Percentiles rank a stretch among this genome's conserved stretches.
phyloP scores from a whole-genome alignment of 108 stramenopile species.

The Cyclotella kingstonii region DNA sequence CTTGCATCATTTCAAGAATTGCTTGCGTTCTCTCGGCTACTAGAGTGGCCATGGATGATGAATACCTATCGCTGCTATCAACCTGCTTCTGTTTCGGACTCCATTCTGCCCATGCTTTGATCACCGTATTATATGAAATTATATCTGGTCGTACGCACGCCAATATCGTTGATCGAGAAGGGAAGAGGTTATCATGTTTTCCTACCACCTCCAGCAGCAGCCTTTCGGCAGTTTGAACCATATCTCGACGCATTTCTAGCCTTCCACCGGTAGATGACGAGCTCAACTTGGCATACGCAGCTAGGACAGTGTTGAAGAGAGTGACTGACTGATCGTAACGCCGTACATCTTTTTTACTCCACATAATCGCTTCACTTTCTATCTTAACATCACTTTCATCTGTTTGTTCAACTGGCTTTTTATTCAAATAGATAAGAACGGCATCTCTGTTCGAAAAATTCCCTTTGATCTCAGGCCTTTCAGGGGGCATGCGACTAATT shows the following conservation, averaged over 20 bases:
- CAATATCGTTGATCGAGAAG: slow-evolving; percentile 23
- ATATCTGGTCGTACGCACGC: slow-evolving; percentile 29
- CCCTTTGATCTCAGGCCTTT: background rate
- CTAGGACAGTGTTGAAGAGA: slow-evolving; percentile 34
- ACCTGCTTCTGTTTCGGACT: slow-evolving; percentile 1
- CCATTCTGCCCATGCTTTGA: slow-evolving; percentile 35
- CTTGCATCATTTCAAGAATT: slow-evolving; percentile 39
- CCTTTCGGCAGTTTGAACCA: slow-evolving; percentile 32
- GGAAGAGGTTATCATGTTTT: slow-evolving; percentile 1
- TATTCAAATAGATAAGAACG: background rate
- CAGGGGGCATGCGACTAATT: background rate
- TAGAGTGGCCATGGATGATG: slow-evolving; percentile 7
- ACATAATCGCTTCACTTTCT: too few species aligned
- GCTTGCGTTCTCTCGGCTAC: slow-evolving; percentile 25
- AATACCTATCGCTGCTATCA: slow-evolving; percentile 1
- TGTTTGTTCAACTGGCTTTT: too few species aligned
- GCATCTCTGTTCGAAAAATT: background rate
- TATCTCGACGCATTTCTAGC: slow-evolving; percentile 22
- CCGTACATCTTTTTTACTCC: slow-evolving; percentile 34
- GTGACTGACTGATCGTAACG: slow-evolving; percentile 31
- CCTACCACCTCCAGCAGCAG: slow-evolving; percentile 27
- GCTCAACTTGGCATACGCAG: slow-evolving; percentile 31
- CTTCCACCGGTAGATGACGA: slow-evolving; percentile 16
- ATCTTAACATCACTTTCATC: too few species aligned
- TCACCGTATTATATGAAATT: slow-evolving; percentile 38